Evolutionary conservation across 2,329 filamentous ascomycete species (phyloP).

Genomic region (Aureobasidium sp.): DNA sequence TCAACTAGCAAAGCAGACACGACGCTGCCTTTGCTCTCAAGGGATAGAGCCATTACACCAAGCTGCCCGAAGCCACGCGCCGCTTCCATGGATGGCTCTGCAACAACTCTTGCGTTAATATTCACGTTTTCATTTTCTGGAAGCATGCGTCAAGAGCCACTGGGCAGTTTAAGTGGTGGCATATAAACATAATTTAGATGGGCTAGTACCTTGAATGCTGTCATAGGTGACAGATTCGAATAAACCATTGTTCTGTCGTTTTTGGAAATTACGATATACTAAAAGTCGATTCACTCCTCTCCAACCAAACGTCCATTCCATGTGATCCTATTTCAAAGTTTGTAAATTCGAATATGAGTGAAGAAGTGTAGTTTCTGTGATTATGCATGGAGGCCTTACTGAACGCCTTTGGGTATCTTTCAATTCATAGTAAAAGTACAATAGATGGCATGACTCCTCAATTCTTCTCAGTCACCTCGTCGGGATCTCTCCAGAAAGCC

Average conservation of each 20-base stretch:
- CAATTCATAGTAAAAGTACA: conserved; percentile 7
- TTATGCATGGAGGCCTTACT: neutral
- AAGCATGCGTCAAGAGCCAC: neutral
- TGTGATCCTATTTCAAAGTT: neutral
- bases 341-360: neutral
- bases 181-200: conserved; percentile 10
- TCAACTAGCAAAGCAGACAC: neutral
- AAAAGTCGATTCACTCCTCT: neutral
- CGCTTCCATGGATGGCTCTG: neutral
- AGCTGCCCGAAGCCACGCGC: neutral
- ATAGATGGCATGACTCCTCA: neutral
- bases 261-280: conserved; percentile 6
- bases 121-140: neutral
- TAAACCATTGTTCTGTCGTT: conserved; percentile 7
- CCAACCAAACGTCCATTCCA: neutral
- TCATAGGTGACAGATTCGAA: neutral
- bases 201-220: neutral
- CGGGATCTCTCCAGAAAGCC: conserved; percentile 35
- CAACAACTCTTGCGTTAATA: neutral
- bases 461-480: conserved; percentile 19
- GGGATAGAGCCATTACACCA: neutral
- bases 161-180: neutral
- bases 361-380: neutral
- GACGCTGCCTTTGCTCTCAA: neutral
- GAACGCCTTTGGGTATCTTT: conserved; percentile 11